These are phyloP conservation scores for Edaphochlamys debaryana DNA, from an alignment of 139 green algal species.

Conservation along the genomic window DNA sequence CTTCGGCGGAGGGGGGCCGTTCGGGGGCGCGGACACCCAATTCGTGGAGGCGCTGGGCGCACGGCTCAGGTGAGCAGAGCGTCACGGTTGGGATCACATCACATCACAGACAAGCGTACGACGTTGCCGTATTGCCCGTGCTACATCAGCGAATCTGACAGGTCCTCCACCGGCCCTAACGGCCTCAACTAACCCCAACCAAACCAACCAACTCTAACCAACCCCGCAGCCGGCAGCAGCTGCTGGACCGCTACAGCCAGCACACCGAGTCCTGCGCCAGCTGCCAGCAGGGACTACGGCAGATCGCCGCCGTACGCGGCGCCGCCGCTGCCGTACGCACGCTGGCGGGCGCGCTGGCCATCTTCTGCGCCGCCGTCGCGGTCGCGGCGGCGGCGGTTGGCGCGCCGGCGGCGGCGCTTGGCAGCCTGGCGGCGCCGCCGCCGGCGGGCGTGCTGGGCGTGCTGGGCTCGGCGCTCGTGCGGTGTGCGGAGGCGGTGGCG, in stretches of 20 bases:
- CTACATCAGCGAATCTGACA: too few relatives aligned
- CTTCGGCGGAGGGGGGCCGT: conserved; percentile 49
- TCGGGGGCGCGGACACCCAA: conserved; percentile 9
- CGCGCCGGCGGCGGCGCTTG: background rate
- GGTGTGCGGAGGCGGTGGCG: background rate
- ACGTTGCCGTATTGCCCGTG: too few relatives aligned
- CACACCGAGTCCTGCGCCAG: conserved; percentile 43
- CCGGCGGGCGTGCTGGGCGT: background rate
- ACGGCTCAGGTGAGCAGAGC: too few relatives aligned
- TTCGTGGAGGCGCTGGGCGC: conserved; percentile 18
- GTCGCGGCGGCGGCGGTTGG: background rate
- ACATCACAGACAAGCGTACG: too few relatives aligned
- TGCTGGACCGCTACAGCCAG: conserved; percentile 49
- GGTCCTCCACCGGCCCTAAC: too few relatives aligned
- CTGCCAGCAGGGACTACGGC: conserved; percentile 27
- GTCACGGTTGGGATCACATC: too few relatives aligned
- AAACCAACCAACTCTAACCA: too few relatives aligned
- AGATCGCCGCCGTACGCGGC: background rate
- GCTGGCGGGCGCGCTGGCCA: background rate
- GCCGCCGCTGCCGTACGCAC: background rate
- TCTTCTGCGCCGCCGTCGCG: conserved; percentile 19
- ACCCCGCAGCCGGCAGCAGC: conserved; percentile 17
- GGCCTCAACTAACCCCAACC: too few relatives aligned
- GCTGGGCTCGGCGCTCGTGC: background rate
- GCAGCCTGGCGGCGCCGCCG: background rate